Evolutionary conservation across 108 stramenopile species (phyloP), one percentile per base, ranked within the genome.

Genomic region (Tribonema minus): DNA sequence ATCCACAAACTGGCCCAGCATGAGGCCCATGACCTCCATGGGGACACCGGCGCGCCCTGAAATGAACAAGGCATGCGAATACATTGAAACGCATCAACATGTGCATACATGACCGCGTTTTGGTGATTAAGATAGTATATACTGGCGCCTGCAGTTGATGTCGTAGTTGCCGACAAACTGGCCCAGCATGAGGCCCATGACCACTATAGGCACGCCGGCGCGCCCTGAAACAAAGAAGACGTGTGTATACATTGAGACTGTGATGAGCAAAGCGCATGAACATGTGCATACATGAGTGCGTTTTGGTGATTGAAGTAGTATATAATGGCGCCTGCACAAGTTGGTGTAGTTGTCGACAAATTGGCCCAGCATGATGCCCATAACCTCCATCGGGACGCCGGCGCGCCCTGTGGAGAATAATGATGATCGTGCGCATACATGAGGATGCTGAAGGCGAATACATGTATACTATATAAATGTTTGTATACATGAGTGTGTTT

Each of bases 21-120:
- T 97, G 61, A 99, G 89, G 23, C 98, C 98, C 98, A 99, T 99
- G 64, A 98, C 97, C 87, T 98, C 97, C 97, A 99, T 98, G 34
- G 98, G 98, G 58, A 99, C 98, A 2, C 98, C 98, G 67, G 98
- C 97, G 3, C 98, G 95, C 20, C 98, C 77, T 86, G 73, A 5
- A 20, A 28, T 20, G 46, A n/a, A n/a, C n/a, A n/a, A n/a, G n/a
- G n/a, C n/a, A n/a, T n/a, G n/a, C n/a, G n/a, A 40, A 63, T 29
- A 27, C 30, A 40, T 54, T 65, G 62, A 54, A 0, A 61, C 28
- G 36, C 2, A 15, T 2, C 64, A 65, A 27, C 25, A 65, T 2
- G 29, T 9, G 37, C 46, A 20, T 6, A 2, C 38, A 12, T 32
- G 31, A 30, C 29, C 7, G 12, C 62, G 31, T 30, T 5, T 32